Percentiles rank a stretch among this genome's conserved stretches.
phyloP scores from a whole-genome alignment of 345 rosid genomes.

The Crucihimalaya himalaica region DNA sequence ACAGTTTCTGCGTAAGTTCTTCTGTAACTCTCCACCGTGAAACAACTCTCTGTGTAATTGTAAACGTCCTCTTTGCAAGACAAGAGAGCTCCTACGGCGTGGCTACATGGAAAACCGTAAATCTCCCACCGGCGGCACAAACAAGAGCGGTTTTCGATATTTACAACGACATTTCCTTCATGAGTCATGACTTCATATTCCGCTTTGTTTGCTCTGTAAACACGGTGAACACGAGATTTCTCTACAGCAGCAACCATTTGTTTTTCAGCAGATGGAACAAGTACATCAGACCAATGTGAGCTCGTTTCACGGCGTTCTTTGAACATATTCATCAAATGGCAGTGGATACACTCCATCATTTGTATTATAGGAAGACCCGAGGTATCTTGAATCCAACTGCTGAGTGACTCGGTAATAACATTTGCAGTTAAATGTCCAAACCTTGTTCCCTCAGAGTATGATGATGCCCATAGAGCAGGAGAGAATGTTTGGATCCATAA shows the following conservation, averaged over 20 bases:
- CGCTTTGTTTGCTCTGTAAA: constrained; percentile 74
- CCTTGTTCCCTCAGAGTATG: constrained; percentile 81
- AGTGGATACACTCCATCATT: constrained; percentile 84
- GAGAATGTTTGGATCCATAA: constrained; percentile 75
- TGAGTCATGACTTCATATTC: constrained; percentile 71
- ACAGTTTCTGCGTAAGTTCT: constrained; percentile 71
- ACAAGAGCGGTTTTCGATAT: constrained; percentile 70
- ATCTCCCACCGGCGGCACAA: constrained; percentile 81
- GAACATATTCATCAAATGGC: constrained; percentile 77
- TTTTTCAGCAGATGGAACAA: constrained; percentile 84
- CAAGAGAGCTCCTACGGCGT: constrained; percentile 76
- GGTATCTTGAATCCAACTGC: constrained; percentile 66
- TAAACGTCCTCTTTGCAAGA: constrained; percentile 81
- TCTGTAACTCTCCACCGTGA: constrained; percentile 77
- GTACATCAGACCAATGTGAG: constrained; percentile 71
- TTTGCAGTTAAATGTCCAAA: constrained; percentile 74
- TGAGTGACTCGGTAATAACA: constrained; percentile 61
- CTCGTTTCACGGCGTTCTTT: constrained; percentile 77
- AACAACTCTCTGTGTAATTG: constrained; percentile 70
- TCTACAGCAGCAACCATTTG: constrained; percentile 63
- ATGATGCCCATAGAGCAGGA: constrained; percentile 78
- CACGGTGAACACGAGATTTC: constrained; percentile 62
- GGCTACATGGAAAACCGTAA: constrained; percentile 80
- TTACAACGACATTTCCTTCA: constrained; percentile 68
- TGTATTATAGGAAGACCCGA: constrained; percentile 86